Percentiles rank a stretch among this genome's conserved stretches.
Evolutionary conservation across 495 filamentous ascomycete species (phyloP).

Genomic region (Saxispiralis lemnorum): DNA sequence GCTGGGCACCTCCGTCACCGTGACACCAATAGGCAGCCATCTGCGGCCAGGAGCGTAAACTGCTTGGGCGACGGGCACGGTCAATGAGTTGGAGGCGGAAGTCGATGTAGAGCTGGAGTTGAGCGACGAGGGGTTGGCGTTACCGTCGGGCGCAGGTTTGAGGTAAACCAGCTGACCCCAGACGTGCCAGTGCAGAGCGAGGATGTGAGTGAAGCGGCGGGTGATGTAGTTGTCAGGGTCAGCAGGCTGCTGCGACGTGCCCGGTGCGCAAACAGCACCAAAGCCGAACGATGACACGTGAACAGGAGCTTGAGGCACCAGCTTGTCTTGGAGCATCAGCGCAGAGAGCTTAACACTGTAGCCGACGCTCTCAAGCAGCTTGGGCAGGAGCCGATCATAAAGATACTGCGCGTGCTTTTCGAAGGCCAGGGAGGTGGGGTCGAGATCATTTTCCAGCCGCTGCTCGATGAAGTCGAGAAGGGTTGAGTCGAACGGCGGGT

Average conservation of each 20-base stretch:
- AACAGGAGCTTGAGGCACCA: slow-evolving; percentile 11
- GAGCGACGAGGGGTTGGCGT: neutral
- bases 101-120: neutral
- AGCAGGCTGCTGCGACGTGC: slow-evolving; percentile 24
- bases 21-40: slow-evolving; percentile 9
- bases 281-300: slow-evolving; percentile 8
- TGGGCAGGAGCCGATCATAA: slow-evolving; percentile 13
- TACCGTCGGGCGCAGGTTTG: neutral
- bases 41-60: slow-evolving; percentile 9
- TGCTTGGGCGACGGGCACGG: slow-evolving; percentile 9
- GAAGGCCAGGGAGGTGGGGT: slow-evolving; percentile 13
- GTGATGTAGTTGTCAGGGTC: slow-evolving; percentile 48
- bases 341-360: slow-evolving; percentile 17
- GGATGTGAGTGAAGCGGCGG: slow-evolving; percentile 58
- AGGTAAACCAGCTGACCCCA: slow-evolving; percentile 58
- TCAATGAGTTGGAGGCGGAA: neutral
- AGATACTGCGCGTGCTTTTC: slow-evolving; percentile 11
- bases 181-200: slow-evolving; percentile 69
- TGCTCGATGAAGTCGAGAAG: slow-evolving; percentile 15
- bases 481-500: slow-evolving; percentile 8
- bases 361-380: slow-evolving; percentile 14
- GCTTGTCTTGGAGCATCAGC: slow-evolving; percentile 19
- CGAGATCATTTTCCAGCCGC: slow-evolving; percentile 8
- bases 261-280: slow-evolving; percentile 10
- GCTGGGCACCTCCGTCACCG: slow-evolving; percentile 6